Evolutionary conservation across 257 asterid genomes (phyloP).

Genomic region (Apocynum venetum): DNA sequence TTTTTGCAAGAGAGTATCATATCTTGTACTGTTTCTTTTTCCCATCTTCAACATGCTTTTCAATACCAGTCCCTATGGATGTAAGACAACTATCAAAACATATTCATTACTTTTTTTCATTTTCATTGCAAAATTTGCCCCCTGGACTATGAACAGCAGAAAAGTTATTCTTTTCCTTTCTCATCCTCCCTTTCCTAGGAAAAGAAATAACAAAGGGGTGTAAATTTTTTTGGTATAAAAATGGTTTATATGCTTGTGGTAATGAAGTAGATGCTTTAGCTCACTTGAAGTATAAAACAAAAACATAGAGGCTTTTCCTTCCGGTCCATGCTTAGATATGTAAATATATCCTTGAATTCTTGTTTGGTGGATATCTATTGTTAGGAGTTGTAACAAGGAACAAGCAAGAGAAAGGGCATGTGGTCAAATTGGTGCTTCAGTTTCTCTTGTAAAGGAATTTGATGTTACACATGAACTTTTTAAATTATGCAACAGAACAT

Average conservation of each 20-base stretch:
- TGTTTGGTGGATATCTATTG: neutral
- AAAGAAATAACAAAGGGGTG: neutral
- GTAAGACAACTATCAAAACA: neutral
- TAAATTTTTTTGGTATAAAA: too few relatives aligned
- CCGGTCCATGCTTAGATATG: neutral
- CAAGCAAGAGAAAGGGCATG: neutral
- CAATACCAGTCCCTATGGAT: neutral
- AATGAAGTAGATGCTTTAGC: neutral
- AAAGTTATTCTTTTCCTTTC: neutral
- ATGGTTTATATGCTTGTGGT: neutral
- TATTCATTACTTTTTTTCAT: neutral
- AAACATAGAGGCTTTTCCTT: too few relatives aligned
- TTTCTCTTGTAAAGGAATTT: neutral
- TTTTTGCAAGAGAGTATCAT: neutral
- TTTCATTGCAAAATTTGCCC: neutral
- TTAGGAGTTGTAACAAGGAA: neutral
- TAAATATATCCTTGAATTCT: neutral
- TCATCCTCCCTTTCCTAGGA: neutral
- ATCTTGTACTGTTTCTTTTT: neutral
- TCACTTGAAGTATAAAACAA: too few relatives aligned
- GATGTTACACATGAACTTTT: constrained; percentile 4
- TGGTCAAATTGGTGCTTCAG: neutral
- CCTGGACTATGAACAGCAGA: neutral
- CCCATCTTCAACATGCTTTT: neutral
- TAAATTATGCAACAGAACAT: neutral